These are phyloP conservation scores for Candida pseudocylindracea DNA, from an alignment of 1,139 yeast genomes.

Conservation along the genomic window DNA sequence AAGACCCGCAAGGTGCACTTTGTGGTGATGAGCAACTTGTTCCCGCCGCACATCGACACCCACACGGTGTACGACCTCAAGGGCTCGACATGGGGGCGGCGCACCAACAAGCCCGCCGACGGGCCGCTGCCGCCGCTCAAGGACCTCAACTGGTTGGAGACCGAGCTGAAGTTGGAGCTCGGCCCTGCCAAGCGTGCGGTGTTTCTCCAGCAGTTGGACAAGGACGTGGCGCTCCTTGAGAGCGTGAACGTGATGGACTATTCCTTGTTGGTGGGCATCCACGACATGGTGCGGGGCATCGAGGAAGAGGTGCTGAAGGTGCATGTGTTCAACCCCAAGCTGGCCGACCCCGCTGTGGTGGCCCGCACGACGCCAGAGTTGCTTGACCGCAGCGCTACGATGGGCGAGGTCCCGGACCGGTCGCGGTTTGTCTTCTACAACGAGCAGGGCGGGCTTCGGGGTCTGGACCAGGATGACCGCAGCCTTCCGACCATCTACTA, in stretches of 20 bases:
- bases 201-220: constrained; percentile 46
- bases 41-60: constrained; percentile 85
- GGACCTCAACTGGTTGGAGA: constrained; percentile 74
- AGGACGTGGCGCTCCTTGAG: constrained; percentile 55
- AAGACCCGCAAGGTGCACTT: constrained; percentile 58
- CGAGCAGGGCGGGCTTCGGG: constrained; percentile 72
- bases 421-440: constrained; percentile 41
- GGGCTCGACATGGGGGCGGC: constrained; percentile 82
- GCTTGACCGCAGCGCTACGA: constrained; percentile 16
- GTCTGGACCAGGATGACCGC: constrained; percentile 42
- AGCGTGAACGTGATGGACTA: constrained; percentile 85
- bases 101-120: constrained; percentile 14
- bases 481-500: constrained; percentile 61
- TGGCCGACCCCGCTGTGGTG: constrained; percentile 16
- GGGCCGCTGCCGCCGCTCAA: constrained; percentile 24
- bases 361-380: constrained; percentile 24
- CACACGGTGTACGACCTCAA: constrained; percentile 78
- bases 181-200: constrained; percentile 45
- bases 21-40: constrained; percentile 88
- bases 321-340: constrained; percentile 21
- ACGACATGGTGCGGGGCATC: constrained; percentile 44
- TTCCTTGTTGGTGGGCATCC: constrained; percentile 71
- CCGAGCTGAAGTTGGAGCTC: constrained; percentile 35
- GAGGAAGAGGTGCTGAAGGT: constrained; percentile 15
- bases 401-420: constrained; percentile 25